phyloP scores from a whole-genome alignment of 768 basidiomycete genomes.

The Hericium rajendrae region DNA sequence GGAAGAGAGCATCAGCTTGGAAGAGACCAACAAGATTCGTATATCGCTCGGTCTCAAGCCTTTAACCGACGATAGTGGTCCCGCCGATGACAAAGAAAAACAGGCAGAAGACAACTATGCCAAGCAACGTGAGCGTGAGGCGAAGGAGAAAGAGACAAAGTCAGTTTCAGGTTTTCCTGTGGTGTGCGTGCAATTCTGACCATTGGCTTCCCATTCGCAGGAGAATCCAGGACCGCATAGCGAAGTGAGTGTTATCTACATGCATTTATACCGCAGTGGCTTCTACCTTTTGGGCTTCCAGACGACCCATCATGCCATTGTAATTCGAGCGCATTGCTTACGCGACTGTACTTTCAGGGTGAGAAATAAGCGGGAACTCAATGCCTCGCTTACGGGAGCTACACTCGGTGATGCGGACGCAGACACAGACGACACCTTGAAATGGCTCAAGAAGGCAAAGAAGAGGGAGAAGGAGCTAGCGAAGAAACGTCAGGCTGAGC shows the following conservation, averaged over 20 bases:
- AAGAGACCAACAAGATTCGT: constrained; percentile 95
- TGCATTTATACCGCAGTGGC: constrained; percentile 10
- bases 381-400: constrained; percentile 82
- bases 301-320: constrained; percentile 16
- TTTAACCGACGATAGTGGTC: constrained; percentile 69
- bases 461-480: constrained; percentile 87
- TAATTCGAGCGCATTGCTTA: constrained; percentile 34
- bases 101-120: constrained; percentile 84
- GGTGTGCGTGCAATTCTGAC: constrained; percentile 11
- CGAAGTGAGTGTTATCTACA: constrained; percentile 66
- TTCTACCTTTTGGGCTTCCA: constrained; percentile 24
- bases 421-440: constrained; percentile 67
- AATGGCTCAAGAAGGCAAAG: constrained; percentile 89
- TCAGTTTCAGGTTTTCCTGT: constrained; percentile 7
- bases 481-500: constrained; percentile 69
- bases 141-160: constrained; percentile 69
- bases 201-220: constrained; percentile 27
- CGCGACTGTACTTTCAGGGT: constrained; percentile 45
- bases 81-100: constrained; percentile 68
- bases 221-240: constrained; percentile 64
- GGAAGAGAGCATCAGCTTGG: constrained; percentile 85
- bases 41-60: constrained; percentile 90
- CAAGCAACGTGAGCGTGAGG: constrained; percentile 57
- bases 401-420: constrained; percentile 85
- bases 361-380: constrained; percentile 88